phyloP scores from a whole-genome alignment of 345 rosid species.

The Eucalyptus tenuipes region DNA sequence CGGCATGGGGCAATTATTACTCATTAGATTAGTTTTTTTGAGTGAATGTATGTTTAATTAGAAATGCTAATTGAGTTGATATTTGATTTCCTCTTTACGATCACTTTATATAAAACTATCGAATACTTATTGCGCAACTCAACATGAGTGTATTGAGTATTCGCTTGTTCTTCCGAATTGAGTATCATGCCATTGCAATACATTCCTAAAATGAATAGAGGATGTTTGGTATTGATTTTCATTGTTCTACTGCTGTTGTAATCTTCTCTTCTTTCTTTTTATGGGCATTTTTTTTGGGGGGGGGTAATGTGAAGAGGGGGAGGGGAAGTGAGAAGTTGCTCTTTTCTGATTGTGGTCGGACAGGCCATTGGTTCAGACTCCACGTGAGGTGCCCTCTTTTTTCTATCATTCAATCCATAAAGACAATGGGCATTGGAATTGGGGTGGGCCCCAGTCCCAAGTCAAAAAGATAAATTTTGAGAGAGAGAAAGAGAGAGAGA shows the following conservation, averaged over 20 bases:
- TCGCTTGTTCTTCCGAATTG: neutral
- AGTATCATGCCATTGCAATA: neutral
- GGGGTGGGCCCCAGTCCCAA: conserved; percentile 54
- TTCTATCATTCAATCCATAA: conserved; percentile 97
- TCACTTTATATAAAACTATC: neutral
- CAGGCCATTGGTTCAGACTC: conserved; percentile 94
- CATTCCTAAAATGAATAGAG: neutral
- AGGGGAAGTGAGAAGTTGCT: neutral
- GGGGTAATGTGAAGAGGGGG: neutral
- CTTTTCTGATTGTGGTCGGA: conserved; percentile 35
- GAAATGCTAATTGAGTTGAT: neutral
- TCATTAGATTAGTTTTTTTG: neutral
- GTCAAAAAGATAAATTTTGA: conserved; percentile 23
- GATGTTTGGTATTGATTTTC: neutral
- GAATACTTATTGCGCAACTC: neutral
- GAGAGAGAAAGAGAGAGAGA: conserved; percentile 2
- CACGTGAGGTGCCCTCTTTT: conserved; percentile 99
- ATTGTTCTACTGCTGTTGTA: neutral
- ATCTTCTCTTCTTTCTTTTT: neutral
- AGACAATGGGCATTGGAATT: conserved; percentile 71
- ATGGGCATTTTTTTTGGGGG: neutral
- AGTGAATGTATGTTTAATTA: neutral
- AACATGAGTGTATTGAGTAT: neutral
- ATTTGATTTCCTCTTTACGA: neutral
- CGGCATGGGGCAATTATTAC: neutral